These are phyloP conservation scores for Paramarasmius palmivorus DNA, from an alignment of 1,284 basidiomycete genomes.

Conservation along the genomic window DNA sequence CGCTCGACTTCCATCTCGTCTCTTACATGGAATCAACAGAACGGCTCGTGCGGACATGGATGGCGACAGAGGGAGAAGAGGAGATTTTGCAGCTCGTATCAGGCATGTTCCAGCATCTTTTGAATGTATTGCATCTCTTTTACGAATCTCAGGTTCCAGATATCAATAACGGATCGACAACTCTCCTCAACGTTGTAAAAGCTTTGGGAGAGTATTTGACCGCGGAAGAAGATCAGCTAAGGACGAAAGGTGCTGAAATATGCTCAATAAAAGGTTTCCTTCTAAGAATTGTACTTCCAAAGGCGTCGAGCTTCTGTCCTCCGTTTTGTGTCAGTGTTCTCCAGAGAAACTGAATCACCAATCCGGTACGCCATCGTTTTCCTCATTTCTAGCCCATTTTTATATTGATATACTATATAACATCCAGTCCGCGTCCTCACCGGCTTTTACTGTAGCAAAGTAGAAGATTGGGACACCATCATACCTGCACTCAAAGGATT, in stretches of 20 bases:
- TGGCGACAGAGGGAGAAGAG: constrained; percentile 60
- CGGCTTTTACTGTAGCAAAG: constrained; percentile 83
- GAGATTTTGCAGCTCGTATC: constrained; percentile 61
- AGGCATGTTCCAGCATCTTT: constrained; percentile 38
- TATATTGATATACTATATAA: constrained; percentile 6
- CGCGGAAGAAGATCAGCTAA: constrained; percentile 76
- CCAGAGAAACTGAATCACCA: constrained; percentile 75
- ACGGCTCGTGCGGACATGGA: constrained; percentile 72
- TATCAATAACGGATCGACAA: constrained; percentile 58
- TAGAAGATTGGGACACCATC: constrained; percentile 83
- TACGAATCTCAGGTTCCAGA: constrained; percentile 42
- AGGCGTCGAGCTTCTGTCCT: constrained; percentile 79
- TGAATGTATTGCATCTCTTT: constrained; percentile 7
- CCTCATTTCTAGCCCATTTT: neutral
- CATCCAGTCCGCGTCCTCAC: constrained; percentile 76
- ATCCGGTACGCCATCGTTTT: constrained; percentile 56
- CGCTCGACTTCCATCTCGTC: neutral
- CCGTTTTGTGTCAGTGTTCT: constrained; percentile 63
- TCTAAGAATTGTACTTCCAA: constrained; percentile 10
- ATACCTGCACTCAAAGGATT: constrained; percentile 79
- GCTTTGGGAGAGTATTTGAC: constrained; percentile 86
- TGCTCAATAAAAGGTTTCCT: neutral
- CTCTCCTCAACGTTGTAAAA: constrained; percentile 85
- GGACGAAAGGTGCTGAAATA: constrained; percentile 71
- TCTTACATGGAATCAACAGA: constrained; percentile 39